phyloP scores from a whole-genome alignment of 805 yeast genomes.

The Nematodospora valgi region DNA sequence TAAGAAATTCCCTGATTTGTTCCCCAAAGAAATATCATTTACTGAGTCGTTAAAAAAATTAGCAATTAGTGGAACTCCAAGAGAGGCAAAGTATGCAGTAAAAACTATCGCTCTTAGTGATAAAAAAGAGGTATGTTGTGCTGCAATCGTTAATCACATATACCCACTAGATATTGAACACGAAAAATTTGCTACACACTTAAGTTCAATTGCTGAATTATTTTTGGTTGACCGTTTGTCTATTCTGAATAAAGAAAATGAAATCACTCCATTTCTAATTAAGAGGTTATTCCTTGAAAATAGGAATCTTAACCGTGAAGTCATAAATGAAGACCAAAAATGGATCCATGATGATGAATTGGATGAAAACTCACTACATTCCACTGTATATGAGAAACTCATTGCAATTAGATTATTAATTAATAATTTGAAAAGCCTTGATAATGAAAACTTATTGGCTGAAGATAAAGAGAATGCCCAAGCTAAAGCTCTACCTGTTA shows the following conservation, averaged over 20 bases:
- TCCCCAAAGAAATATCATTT: conserved; percentile 45
- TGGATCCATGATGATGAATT: conserved; percentile 50
- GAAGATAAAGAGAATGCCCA: conserved; percentile 34
- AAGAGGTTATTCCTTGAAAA: conserved; percentile 61
- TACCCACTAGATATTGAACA: conserved; percentile 48
- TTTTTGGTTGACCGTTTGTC: conserved; percentile 46
- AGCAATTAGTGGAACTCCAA: conserved; percentile 51
- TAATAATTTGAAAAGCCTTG: conserved; percentile 47
- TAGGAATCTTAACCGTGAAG: conserved; percentile 27
- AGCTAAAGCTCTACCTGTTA: conserved; percentile 53
- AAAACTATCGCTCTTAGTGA: conserved; percentile 52
- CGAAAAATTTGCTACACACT: conserved; percentile 47
- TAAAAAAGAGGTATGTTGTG: conserved; percentile 37
- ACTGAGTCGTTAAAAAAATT: conserved; percentile 43
- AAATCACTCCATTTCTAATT: conserved; percentile 56
- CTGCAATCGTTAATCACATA: conserved; percentile 36
- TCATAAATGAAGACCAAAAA: conserved; percentile 20
- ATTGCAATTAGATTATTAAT: conserved; percentile 53
- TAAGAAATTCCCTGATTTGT: conserved; percentile 45
- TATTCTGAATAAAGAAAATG: conserved; percentile 52
- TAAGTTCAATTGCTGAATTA: conserved; percentile 60
- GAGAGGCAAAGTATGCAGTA: conserved; percentile 63
- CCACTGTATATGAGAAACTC: conserved; percentile 45
- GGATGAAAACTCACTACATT: conserved; percentile 22
- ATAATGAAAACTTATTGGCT: conserved; percentile 15